Base-by-base conservation (phyloP, 169 alveolate species). In the Hammondia hammondi region DNA sequence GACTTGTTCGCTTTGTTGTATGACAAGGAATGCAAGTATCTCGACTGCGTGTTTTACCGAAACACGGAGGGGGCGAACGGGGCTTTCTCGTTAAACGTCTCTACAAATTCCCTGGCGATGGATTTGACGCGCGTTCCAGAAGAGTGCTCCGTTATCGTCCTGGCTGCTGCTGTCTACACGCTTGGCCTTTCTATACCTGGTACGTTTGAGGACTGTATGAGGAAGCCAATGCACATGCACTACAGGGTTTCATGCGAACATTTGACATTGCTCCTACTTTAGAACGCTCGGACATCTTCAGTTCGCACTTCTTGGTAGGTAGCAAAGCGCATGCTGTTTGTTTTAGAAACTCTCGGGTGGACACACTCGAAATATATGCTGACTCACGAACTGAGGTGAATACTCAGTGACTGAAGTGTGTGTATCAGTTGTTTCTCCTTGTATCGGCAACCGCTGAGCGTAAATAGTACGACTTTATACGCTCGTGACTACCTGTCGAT, bases 31-130 rank as follows among this genome's bases (percentile, higher is more conserved):
- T 81, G 93, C 90, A 43, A 84, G 37, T 94, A 70, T 61, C 93
- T 94, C 14, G 96, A 94, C 48, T 91, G 95, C 94, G 89, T 94
- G 12, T 94, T 94, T 73, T 94, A 94, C 81, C 94, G 94, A n/a
- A 92, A 94, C 81, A 88, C 95, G 43, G 96, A 94, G 81, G 96
- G 89, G 39, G 96, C 95, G 9, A 82, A 85, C 82, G 94, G 95
- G 37, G 91, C 93, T 2, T 94, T 94, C 56, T 94, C 91, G 14
- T 93, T 94, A 7, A 94, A 91, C 56, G 89, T 52, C 27, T 90
- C 88, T 19, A 94, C 96, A 1, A 67, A 92, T 37, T 94, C 95
- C 37, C 81, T 94, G 43, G 85, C 96, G 14, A 91, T 94, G 37
- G 95, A 94, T 27, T 39, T 94, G 32, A 92, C 88, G 56, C 37